Evolutionary conservation across 768 basidiomycete species (phyloP), one percentile per base, ranked within the genome.

Genomic region (Lactifluus volemus): DNA sequence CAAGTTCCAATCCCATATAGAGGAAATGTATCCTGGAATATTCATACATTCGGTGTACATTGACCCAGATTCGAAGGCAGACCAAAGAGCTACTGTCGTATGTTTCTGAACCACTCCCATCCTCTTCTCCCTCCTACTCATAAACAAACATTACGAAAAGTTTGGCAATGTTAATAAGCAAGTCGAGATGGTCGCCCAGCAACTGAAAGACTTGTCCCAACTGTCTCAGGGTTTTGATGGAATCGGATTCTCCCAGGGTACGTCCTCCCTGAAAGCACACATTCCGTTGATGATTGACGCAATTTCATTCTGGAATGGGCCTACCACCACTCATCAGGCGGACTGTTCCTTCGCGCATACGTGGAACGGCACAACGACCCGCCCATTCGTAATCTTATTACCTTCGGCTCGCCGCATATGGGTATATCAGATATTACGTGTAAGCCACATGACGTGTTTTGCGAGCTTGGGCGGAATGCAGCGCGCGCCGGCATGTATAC

Each of bases 321-420:
- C 19, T 25, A 12, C 10, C 25, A 25, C 25, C 38, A 12, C 34
- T 14, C 25, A 21, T 25, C 61, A 86, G 86, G 86, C 19, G 25
- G 25, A 2, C 25, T 25, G 25, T 25, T 25, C 25, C 25, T 25
- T 25, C 25, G 25, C 25, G 25, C 25, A 25, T 25, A 25, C 25
- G 25, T 25, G 25, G 25, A 25, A 25, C 25, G 25, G 25, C 25
- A 25, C 2, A 25, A 25, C 69, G 68, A 71, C 3, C 92, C 89
- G 0, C 84, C 84, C 0, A 75, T 92, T 4, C 76, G 85, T 70
- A 94, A 92, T 70, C 81, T 94, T 64, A 82, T 94, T 50, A 92
- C 90, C 0, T 92, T 94, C 69, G 92, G 91, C 49, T 84, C 88
- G 19, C 90, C 90, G 62, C 90, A 92, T 68, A 89, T 91, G 85